Percentiles rank a stretch among this genome's conserved stretches.
phyloP scores from a whole-genome alignment of 2,329 filamentous ascomycete species.

The Xylaria sp. region DNA sequence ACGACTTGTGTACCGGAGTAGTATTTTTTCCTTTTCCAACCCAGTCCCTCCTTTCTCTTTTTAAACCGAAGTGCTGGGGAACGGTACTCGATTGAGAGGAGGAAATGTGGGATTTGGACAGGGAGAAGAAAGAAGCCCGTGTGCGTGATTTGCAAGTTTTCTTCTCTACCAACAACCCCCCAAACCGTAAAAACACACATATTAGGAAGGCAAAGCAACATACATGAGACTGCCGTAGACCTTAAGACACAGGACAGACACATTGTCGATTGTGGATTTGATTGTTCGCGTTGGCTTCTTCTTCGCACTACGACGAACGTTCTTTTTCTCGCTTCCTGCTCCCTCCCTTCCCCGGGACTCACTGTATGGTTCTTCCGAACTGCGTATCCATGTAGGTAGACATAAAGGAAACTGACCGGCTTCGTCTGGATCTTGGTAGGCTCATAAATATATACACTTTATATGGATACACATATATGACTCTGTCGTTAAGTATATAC shows the following conservation, averaged over 20 bases:
- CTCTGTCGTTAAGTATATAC: too few relatives aligned
- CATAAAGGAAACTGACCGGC: too few relatives aligned
- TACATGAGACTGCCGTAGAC: neutral
- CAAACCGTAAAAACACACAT: neutral
- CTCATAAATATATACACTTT: neutral
- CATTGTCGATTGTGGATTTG: neutral
- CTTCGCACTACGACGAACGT: neutral
- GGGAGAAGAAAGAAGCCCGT: neutral
- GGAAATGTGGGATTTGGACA: neutral
- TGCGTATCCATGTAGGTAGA: too few relatives aligned
- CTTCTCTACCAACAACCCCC: too few relatives aligned
- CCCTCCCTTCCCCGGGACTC: neutral
- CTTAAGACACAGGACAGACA: neutral
- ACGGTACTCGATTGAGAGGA: neutral
- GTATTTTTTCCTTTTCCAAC: slow-evolving; percentile 18
- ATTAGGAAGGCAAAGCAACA: neutral
- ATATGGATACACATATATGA: neutral
- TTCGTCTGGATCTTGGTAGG: too few relatives aligned
- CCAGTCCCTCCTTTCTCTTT: slow-evolving; percentile 21
- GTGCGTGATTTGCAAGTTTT: neutral
- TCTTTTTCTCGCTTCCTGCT: neutral
- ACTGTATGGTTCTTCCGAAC: neutral
- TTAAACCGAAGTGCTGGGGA: neutral
- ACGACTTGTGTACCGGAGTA: slow-evolving; percentile 6
- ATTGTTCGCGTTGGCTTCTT: neutral